Percentiles rank a stretch among this genome's conserved stretches.
Evolutionary conservation across 2,329 filamentous ascomycete genomes (phyloP).

Genomic region (Chrysoporthe deuterocubensis): DNA sequence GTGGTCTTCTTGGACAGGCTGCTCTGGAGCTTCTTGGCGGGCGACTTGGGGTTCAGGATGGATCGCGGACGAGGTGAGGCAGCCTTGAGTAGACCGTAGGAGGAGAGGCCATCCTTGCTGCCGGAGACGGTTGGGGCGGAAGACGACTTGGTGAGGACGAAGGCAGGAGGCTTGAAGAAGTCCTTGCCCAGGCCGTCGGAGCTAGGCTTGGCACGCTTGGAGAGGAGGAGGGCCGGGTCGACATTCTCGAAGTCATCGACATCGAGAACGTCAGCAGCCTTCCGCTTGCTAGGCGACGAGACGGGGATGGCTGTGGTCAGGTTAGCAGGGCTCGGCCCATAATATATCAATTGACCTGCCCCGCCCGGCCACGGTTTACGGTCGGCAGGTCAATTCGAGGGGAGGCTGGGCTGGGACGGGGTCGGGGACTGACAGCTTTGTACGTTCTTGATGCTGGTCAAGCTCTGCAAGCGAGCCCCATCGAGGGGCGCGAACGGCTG

Average conservation of each 20-base stretch:
- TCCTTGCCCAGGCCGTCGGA: slow-evolving; percentile 48
- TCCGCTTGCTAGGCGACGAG: slow-evolving; percentile 56
- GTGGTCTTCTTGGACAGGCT: slow-evolving; percentile 46
- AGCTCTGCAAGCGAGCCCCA: slow-evolving; percentile 68
- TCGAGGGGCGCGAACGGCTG: slow-evolving; percentile 79
- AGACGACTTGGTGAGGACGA: slow-evolving; percentile 49
- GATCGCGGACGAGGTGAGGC: slow-evolving; percentile 46
- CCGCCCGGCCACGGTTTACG: slow-evolving; percentile 3
- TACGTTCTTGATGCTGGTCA: slow-evolving; percentile 78
- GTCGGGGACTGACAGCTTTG: slow-evolving; percentile 66
- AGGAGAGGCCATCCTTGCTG: slow-evolving; percentile 37
- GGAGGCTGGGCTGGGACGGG: background rate
- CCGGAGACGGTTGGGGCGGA: slow-evolving; percentile 36
- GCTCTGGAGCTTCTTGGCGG: slow-evolving; percentile 50
- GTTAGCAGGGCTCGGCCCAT: slow-evolving; percentile 34
- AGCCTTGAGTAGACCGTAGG: slow-evolving; percentile 35
- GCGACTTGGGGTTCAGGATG: slow-evolving; percentile 58
- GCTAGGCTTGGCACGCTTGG: slow-evolving; percentile 62
- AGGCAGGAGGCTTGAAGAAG: slow-evolving; percentile 53
- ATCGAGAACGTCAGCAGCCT: slow-evolving; percentile 56
- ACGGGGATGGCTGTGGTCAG: slow-evolving; percentile 44
- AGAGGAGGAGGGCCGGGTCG: slow-evolving; percentile 55
- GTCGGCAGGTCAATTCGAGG: background rate
- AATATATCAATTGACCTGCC: background rate
- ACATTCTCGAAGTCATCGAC: slow-evolving; percentile 64